These are phyloP conservation scores for Candida sp. DNA, from an alignment of 1,139 yeast species.

Conservation along the genomic window DNA sequence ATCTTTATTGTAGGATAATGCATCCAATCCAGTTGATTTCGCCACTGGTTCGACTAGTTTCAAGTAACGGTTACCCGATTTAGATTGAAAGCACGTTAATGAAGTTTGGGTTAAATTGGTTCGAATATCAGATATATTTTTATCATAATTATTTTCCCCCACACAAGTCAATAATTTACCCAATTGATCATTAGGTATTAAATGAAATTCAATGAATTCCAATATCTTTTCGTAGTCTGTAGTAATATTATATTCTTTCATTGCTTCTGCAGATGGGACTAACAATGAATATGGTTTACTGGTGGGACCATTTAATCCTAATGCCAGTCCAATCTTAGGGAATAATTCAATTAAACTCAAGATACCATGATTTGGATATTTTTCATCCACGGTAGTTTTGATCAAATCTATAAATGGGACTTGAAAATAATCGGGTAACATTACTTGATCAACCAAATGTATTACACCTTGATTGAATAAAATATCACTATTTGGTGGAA, in stretches of 20 bases:
- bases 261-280: slow-evolving; percentile 64
- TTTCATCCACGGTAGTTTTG: slow-evolving; percentile 41
- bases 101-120: slow-evolving; percentile 38
- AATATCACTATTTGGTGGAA: slow-evolving; percentile 58
- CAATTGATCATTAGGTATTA: slow-evolving; percentile 55
- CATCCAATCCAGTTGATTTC: slow-evolving; percentile 15
- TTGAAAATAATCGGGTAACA: slow-evolving; percentile 55
- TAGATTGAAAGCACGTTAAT: slow-evolving; percentile 42
- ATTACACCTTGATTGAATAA: slow-evolving; percentile 83
- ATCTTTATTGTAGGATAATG: slow-evolving; percentile 48
- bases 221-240: slow-evolving; percentile 39
- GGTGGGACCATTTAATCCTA: slow-evolving; percentile 16
- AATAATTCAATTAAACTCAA: slow-evolving; percentile 41
- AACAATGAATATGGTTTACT: slow-evolving; percentile 58
- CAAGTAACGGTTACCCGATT: slow-evolving; percentile 36
- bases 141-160: slow-evolving; percentile 7
- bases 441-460: slow-evolving; percentile 59
- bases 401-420: slow-evolving; percentile 60
- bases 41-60: slow-evolving; percentile 17
- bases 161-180: slow-evolving; percentile 30
- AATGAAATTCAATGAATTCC: slow-evolving; percentile 62
- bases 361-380: slow-evolving; percentile 36
- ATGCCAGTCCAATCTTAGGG: slow-evolving; percentile 21
- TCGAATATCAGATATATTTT: slow-evolving; percentile 8
- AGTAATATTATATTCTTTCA: slow-evolving; percentile 53